Percentiles rank a stretch among this genome's conserved stretches.
phyloP scores from a whole-genome alignment of 331 rosid species.

The Malus hybrid region DNA sequence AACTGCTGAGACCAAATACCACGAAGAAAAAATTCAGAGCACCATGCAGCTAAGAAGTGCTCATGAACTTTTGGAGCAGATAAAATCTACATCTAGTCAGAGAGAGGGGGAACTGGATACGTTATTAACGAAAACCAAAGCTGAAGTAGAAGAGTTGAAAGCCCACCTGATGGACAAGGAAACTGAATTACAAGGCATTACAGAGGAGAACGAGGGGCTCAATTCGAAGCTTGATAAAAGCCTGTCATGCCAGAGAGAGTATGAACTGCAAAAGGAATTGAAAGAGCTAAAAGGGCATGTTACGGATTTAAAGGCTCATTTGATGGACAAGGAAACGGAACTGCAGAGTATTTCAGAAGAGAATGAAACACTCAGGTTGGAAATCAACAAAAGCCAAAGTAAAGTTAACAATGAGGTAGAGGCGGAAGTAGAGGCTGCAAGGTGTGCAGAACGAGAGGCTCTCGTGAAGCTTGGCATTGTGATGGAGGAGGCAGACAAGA shows the following conservation, averaged over 20 bases:
- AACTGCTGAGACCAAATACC: slow-evolving; percentile 56
- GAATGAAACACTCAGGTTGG: slow-evolving; percentile 54
- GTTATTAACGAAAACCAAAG: slow-evolving; percentile 43
- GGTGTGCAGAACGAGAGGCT: slow-evolving; percentile 52
- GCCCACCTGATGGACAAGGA: slow-evolving; percentile 90
- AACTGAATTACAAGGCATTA: slow-evolving; percentile 79
- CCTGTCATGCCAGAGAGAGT: slow-evolving; percentile 36
- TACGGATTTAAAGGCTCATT: slow-evolving; percentile 46
- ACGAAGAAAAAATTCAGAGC: slow-evolving; percentile 66
- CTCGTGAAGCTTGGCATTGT: slow-evolving; percentile 54
- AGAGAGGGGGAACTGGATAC: slow-evolving; percentile 44
- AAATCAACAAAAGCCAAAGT: slow-evolving; percentile 42
- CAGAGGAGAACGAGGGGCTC: slow-evolving; percentile 81
- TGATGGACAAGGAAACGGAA: slow-evolving; percentile 84
- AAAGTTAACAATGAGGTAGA: slow-evolving; percentile 32
- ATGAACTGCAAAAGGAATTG: slow-evolving; percentile 39
- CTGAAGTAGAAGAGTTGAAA: slow-evolving; percentile 64
- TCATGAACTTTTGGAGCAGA: slow-evolving; percentile 59
- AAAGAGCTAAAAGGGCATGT: slow-evolving; percentile 47
- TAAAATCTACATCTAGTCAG: slow-evolving; percentile 39
- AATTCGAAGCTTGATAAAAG: slow-evolving; percentile 41
- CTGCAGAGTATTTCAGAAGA: slow-evolving; percentile 68
- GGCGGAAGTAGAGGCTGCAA: slow-evolving; percentile 48
- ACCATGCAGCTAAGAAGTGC: slow-evolving; percentile 51
- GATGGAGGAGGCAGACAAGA: slow-evolving; percentile 74